These are phyloP conservation scores for Leccinum variicolor DNA, from an alignment of 768 basidiomycete genomes.

Conservation along the genomic window DNA sequence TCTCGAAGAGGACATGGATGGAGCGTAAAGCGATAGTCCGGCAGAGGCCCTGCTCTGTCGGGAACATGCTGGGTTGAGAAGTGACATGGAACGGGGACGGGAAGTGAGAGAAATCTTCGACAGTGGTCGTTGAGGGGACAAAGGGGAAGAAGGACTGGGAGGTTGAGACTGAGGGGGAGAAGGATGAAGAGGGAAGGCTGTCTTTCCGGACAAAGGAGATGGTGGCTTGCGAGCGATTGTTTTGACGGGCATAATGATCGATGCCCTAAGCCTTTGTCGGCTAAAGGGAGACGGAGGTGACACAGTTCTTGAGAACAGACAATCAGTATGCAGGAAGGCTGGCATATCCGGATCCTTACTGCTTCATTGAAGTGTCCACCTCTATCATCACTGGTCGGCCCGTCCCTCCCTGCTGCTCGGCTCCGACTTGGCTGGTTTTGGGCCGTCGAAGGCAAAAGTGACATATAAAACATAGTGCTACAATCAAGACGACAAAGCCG, in stretches of 20 bases:
- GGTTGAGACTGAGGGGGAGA: constrained; percentile 36
- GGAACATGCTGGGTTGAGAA: constrained; percentile 17
- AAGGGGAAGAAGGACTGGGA: constrained; percentile 33
- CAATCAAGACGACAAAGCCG: constrained; percentile 11
- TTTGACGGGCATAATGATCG: constrained; percentile 53
- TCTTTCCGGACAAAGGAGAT: constrained; percentile 41
- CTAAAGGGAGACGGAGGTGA: constrained; percentile 34
- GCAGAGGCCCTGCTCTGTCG: constrained; percentile 34
- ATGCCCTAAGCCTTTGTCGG: constrained; percentile 39
- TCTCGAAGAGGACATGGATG: constrained; percentile 10
- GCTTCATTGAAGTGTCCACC: not conserved
- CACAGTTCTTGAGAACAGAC: constrained; percentile 2
- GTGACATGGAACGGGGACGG: constrained; percentile 17
- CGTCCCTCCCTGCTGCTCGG: constrained; percentile 26
- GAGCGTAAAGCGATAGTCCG: constrained; percentile 38
- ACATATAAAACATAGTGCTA: constrained; percentile 35
- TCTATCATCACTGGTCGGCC: constrained; percentile 9
- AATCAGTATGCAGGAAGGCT: not conserved
- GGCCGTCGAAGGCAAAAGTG: constrained; percentile 40
- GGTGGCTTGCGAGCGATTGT: constrained; percentile 36
- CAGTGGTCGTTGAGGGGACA: constrained; percentile 12
- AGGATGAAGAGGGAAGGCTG: constrained; percentile 36
- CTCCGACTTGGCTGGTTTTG: constrained; percentile 34
- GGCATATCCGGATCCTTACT: constrained; percentile 7
- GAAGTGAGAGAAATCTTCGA: constrained; percentile 10